Conservation (phyloP, 2,329 filamentous ascomycete genomes). For the Cadophora gregata region DNA sequence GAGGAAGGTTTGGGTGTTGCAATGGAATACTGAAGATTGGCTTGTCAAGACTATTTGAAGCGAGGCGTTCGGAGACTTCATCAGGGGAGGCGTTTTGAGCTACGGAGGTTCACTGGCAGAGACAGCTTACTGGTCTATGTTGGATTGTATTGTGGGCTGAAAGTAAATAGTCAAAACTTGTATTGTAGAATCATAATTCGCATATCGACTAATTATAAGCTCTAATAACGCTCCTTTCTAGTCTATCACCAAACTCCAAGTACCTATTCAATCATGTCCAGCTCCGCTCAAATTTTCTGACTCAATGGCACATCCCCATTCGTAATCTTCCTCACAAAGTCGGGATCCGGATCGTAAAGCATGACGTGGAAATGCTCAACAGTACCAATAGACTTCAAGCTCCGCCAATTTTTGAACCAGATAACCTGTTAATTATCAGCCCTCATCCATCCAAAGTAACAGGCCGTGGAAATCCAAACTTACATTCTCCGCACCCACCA, state of each 20-base stretch:
- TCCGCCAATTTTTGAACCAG: constrained; percentile 91
- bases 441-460: background rate
- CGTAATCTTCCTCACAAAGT: constrained; percentile 74
- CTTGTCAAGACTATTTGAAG: background rate
- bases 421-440: constrained; percentile 54
- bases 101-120: background rate
- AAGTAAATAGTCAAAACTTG: background rate
- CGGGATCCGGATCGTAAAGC: constrained; percentile 76
- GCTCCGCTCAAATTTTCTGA: constrained; percentile 45
- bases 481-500: constrained; percentile 59
- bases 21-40: constrained; percentile 54
- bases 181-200: background rate
- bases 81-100: background rate
- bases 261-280: background rate
- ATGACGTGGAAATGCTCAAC: constrained; percentile 97
- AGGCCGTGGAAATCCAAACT: constrained; percentile 40
- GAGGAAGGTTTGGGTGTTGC: constrained; percentile 63
- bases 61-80: constrained; percentile 13
- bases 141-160: background rate
- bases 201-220: background rate
- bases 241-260: constrained; percentile 6
- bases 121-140: background rate
- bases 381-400: constrained; percentile 82
- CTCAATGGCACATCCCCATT: constrained; percentile 73
- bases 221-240: constrained; percentile 4